A percentile compares a stretch with the other conserved stretches of the same genome.
phyloP scores from a whole-genome alignment of 768 basidiomycete genomes.

The Termitomyces eurrhizus region DNA sequence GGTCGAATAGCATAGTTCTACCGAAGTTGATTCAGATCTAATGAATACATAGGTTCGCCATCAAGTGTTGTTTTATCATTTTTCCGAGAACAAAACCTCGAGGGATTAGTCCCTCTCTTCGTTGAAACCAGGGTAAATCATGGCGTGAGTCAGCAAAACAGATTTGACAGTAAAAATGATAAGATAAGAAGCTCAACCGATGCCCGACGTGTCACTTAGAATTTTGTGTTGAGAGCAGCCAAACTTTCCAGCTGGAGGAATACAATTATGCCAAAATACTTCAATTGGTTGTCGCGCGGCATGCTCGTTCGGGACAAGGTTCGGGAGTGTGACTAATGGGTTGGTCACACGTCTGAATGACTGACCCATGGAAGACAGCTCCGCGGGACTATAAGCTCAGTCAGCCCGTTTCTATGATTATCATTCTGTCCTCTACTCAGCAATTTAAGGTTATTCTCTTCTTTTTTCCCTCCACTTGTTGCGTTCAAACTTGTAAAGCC shows the following conservation, averaged over 20 bases:
- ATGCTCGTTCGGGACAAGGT: background rate
- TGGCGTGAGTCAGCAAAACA: background rate
- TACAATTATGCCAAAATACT: background rate
- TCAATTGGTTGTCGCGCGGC: background rate
- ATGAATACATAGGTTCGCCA: background rate
- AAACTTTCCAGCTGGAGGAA: background rate
- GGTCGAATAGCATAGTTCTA: background rate
- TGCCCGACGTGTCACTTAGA: background rate
- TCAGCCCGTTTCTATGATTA: conserved; percentile 27
- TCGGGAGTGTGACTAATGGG: conserved; percentile 8
- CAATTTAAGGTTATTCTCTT: conserved; percentile 14
- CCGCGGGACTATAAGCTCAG: conserved; percentile 19
- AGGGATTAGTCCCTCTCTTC: background rate
- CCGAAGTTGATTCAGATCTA: background rate
- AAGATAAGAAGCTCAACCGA: background rate
- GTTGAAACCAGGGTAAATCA: background rate
- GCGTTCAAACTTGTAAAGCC: background rate
- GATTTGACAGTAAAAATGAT: background rate
- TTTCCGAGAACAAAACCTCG: background rate
- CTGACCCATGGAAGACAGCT: conserved; percentile 14
- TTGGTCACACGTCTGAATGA: conserved; percentile 12
- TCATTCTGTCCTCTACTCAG: conserved; percentile 18
- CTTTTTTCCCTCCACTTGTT: conserved; percentile 1
- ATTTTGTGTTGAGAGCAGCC: background rate
- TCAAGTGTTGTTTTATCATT: background rate